Percentiles rank a stretch among this genome's conserved stretches.
These are phyloP conservation scores for Phytopythium cucurbitacearum DNA, from an alignment of 352 stramenopile genomes.

Conservation along the genomic window DNA sequence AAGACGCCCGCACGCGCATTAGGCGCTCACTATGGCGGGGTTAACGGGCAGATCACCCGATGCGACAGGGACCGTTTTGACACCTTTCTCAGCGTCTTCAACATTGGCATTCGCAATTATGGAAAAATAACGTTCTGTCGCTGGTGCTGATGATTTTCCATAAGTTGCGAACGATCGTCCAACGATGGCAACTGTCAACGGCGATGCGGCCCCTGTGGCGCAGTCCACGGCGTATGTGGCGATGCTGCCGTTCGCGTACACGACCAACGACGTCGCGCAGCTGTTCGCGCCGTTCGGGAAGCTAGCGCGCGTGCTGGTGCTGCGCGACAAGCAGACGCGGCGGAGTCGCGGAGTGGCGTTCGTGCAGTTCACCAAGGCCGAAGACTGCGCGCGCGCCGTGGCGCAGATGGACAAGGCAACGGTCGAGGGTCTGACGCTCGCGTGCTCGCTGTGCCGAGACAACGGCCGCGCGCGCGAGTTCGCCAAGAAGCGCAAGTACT, in stretches of 20 bases:
- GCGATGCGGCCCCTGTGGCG: conserved; percentile 5
- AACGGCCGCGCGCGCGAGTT: conserved; percentile 82
- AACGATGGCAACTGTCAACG: no score
- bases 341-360: conserved; percentile 78
- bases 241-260: conserved; percentile 88
- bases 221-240: conserved; percentile 77
- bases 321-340: conserved; percentile 71
- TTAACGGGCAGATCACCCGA: no score
- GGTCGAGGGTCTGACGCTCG: conserved; percentile 62
- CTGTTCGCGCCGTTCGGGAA: conserved; percentile 66
- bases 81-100: no score
- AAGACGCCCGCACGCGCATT: no score
- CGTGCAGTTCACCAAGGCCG: conserved; percentile 74
- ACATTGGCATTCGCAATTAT: no score
- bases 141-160: no score
- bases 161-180: no score
- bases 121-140: no score
- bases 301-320: conserved; percentile 54
- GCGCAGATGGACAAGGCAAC: conserved; percentile 47
- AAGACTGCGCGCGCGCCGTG: conserved; percentile 54
- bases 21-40: no score
- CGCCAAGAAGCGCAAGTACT: conserved; percentile 75
- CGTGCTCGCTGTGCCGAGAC: conserved; percentile 64
- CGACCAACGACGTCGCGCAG: conserved; percentile 84
- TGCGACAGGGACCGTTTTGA: no score